Evolutionary conservation across 2,329 filamentous ascomycete genomes (phyloP), one percentile per base, ranked within the genome.

Genomic region (Epichloe uncinata): DNA sequence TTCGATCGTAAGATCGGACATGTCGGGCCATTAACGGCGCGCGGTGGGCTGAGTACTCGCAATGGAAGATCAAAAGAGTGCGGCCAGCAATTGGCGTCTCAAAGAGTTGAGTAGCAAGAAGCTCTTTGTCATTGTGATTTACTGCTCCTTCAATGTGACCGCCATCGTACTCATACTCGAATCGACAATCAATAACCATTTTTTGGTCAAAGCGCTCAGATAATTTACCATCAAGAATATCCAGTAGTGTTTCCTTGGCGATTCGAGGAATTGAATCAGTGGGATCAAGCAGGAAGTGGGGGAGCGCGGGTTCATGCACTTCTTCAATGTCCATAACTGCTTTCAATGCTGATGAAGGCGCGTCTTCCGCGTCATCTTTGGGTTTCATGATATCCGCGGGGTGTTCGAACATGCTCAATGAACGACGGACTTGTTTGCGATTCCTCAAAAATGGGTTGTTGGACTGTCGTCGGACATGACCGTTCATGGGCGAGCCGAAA

Each of bases 161-260:
- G 50, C 93, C 93, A 15, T 95, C 85, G 64, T 94, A 98, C 69
- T 98, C 93, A 66, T 98, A 98, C 73, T 98, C 93, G 64, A 98
- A 98, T 18, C 93, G 86, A 66, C 93, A 98, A 67, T 98, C 93
- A 60, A 98, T 84, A 61, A 98, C 77, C 67, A 95, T 79, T 64
- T 87, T 83, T 63, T 90, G 79, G 53, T 89, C 82, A 65, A 86
- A 97, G 22, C 79, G 67, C 26, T 82, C 75, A 60, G 81, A 79
- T 68, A 83, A 95, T 58, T 86, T 84, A 53, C 89, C 89, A 66
- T 95, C 85, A 53, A 98, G 75, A 36, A 98, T 78, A n/a, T 89
- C 79, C 50, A 95, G 70, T 64, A 98, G 77, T 3, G 89, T 95
- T 46, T 81, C 75, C 62, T 84, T 82, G 50, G 81, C 80, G 61